Base-by-base conservation (phyloP, 495 filamentous ascomycete species). In the Aeminium ludgeri region DNA sequence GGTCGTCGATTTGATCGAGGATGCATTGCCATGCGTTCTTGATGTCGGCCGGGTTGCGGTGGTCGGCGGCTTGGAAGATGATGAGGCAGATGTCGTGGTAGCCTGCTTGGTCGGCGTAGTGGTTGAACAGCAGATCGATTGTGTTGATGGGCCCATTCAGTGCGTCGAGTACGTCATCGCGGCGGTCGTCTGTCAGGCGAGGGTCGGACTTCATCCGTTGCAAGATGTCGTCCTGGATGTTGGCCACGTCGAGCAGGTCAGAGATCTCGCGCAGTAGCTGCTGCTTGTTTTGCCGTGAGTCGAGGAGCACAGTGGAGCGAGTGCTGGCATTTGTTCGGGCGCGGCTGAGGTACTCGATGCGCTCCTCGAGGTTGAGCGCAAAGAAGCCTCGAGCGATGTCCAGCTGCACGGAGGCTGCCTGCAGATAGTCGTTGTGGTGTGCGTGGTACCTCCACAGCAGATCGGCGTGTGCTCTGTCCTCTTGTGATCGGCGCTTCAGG, bases 31-130 rank as follows among this genome's bases (percentile, higher is more conserved):
- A 99, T 18, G 83, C 87, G 38, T 76, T 63, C 40, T 65, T 65
- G 55, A 99, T 84, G 57, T 86, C 77, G 36, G 77, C 72, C 7
- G 75, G 66, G 53, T 86, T 87, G 49, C 86, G 80, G 64, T 86
- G 79, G 59, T 95, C 81, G 23, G 86, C 86, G 0, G 75, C 65
- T 59, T 83, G 78, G 62, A 82, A 96, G 51, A 96, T 92, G 37
- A 82, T 67, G 17, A 99, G 74, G 57, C 79, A 91, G 41, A 99
- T 74, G 55, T 96, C 89, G 61, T 80, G 81, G 65, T 95, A 99
- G 40, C 70, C 71, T 6, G 78, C 87, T 49, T 80, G 75, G 51
- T 96, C 86, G 43, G 83, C 80, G 54, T 81, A 96, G 38, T 69
- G 60, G 55, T 99, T 93, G 66, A 78, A 99, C 27, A 99, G 75